Evolutionary conservation across 495 filamentous ascomycete species (phyloP), one percentile per base, ranked within the genome.

Genomic region (Letharia columbiana): DNA sequence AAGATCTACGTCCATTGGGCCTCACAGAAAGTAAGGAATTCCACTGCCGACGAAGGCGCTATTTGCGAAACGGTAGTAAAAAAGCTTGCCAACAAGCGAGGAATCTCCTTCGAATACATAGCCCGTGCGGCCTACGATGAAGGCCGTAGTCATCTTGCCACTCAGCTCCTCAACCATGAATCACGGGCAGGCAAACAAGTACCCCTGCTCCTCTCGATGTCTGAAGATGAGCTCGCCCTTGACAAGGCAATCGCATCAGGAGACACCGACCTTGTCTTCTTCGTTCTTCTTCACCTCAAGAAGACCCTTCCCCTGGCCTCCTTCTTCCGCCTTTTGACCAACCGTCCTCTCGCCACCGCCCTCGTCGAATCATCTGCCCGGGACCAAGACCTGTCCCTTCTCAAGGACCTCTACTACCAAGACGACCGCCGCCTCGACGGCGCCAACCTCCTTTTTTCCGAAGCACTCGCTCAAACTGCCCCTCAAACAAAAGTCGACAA

Each of bases 341-440:
- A 80, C 67, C 87, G 93, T 9, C 93, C 95, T 1, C 83, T 89
- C 61, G 94, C 94, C 31, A 91, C 90, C 4, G 91, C 94, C 1
- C 82, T 98, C 20, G 89, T 98, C 41, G 94, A 98, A 73, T 84
- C 91, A 3, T 87, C 86, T 0, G 93, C 94, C 3, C 78, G 80
- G 58, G 83, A 82, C 33, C 86, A 91, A 60, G 94, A 97, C 71
- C 82, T 81, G 5, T 89, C 95, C 28, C 74, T 98, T 13, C 84
- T 97, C 15, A 98, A 97, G 72, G 94, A 98, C 74, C 81, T 98
- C 35, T 98, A 93, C 77, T 98, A 98, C 72, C 94, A 98, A 77
- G 95, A 98, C 71, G 94, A 98, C 75, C 89, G 92, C 10, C 88
- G 91, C 0, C 78, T 91, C 33, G 95, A 98, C 67, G 92, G 94